phyloP scores from a whole-genome alignment of 345 rosid species.

The Salix exigua region DNA sequence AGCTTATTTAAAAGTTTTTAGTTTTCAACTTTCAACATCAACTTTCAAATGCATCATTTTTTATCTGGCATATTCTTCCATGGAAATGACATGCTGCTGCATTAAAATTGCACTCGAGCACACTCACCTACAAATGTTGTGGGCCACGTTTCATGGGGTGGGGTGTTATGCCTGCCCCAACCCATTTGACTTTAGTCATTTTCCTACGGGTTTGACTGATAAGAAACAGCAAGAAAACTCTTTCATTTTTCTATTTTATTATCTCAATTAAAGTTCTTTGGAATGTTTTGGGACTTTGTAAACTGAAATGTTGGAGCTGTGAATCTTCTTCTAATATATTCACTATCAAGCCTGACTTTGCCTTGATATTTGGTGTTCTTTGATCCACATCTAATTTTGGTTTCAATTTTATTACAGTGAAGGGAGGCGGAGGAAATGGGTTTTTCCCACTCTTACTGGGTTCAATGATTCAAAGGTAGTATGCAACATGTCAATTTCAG shows the following conservation, averaged over 20 bases:
- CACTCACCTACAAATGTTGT: not conserved
- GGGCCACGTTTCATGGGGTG: not conserved
- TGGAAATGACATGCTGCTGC: not conserved
- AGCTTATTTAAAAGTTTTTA: not conserved
- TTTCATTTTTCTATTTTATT: not conserved
- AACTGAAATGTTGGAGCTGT: not conserved
- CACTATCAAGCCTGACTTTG: not conserved
- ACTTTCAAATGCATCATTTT: not conserved
- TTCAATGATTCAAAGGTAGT: constrained; percentile 56
- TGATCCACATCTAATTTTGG: constrained; percentile 13
- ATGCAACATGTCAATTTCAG: constrained; percentile 11
- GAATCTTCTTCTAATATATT: not conserved
- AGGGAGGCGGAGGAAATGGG: constrained; percentile 94
- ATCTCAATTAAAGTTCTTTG: not conserved
- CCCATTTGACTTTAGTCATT: not conserved
- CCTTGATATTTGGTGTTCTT: not conserved
- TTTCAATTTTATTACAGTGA: constrained; percentile 50
- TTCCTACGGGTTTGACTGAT: not conserved
- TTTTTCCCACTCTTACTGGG: constrained; percentile 65
- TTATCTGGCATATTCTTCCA: not conserved
- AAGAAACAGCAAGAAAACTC: not conserved
- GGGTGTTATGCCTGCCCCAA: not conserved
- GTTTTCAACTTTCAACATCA: not conserved
- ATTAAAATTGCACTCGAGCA: too few species aligned
- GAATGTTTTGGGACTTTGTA: not conserved